Evolutionary conservation across 2,329 filamentous ascomycete species (phyloP), one percentile per base, ranked within the genome.

Genomic region (Neonectria ditissima): DNA sequence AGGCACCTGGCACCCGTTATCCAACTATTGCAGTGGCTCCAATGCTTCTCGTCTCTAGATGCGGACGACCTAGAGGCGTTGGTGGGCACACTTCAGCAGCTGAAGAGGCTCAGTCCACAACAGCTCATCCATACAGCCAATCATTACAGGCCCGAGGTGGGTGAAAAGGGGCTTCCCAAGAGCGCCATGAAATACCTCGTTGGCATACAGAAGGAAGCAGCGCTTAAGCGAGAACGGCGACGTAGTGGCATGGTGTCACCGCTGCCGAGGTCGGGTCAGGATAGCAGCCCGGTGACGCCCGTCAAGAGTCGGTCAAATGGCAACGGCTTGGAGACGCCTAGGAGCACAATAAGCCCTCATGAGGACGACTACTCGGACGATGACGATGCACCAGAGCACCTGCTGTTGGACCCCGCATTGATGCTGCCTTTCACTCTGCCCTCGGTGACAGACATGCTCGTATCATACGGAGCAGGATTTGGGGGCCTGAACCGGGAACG

Each of bases 391-490:
- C 91, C 91, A 0, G 88, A 92, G 69, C 86, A 92, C 63, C 84
- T 97, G 37, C 88, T 97, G 45, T 80, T 98, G 56, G 94, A 98
- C 74, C 93, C 95, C 3, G 92, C 94, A 2, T 83, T 97, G 63
- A 97, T 97, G 86, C 86, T 99, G 26, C 96, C 96, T 0, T 99
- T 99, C 77, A 91, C 92, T n/a, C 83, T 99, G 28, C 96, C 96
- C 1, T 97, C 95, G 1, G 96, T 93, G 61, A 98, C 94, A 26
- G 96, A 99, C 78, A 99, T 99, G 96, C 86, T 98, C 51, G 89
- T 99, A 51, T 95, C 91, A 69, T 99, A 97, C 74, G 96, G 96
- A 1, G 94, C 96, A 13, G 96, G 96, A 0, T 96, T 98, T 74
- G 96, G 96, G 5, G 96, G 96, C 0, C 83, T 96, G 50, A 97